phyloP scores from a whole-genome alignment of 2,329 filamentous ascomycete species.

The Exophiala calicioides region DNA sequence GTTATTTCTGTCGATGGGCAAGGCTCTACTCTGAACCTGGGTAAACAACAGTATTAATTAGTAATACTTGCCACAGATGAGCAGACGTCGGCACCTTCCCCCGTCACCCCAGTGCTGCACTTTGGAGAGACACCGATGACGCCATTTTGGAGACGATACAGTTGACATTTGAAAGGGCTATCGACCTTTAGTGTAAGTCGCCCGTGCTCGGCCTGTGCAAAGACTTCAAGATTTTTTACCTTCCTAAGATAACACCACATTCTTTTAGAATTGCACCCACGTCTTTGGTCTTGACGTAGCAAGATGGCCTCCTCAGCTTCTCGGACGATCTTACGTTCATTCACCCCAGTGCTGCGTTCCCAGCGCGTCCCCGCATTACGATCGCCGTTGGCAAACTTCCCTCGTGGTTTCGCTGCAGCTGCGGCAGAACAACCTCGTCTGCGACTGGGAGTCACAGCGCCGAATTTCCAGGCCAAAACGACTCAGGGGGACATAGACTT shows the following conservation, averaged over 20 bases:
- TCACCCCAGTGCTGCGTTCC: conserved; percentile 4
- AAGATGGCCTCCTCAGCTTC: conserved; percentile 15
- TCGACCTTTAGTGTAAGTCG: too few species aligned
- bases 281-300: background rate
- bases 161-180: too few species aligned
- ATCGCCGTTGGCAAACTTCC: background rate
- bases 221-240: too few species aligned
- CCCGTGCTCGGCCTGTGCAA: too few species aligned
- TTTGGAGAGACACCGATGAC: background rate
- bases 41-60: too few species aligned
- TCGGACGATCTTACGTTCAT: conserved; percentile 10
- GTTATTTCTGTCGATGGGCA: too few species aligned
- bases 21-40: too few species aligned
- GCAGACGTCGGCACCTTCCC: too few species aligned
- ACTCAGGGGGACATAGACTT: conserved; percentile 67
- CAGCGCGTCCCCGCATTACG: background rate
- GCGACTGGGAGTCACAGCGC: conserved; percentile 65
- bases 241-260: background rate
- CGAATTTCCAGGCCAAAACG: conserved; percentile 68
- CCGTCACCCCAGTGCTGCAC: too few species aligned
- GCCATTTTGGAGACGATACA: background rate
- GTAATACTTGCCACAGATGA: too few species aligned
- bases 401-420: conserved; percentile 16
- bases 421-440: conserved; percentile 50
- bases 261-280: background rate